Percentiles rank a stretch among this genome's conserved stretches.
Evolutionary conservation across 2,329 filamentous ascomycete species (phyloP).

Genomic region (Teratosphaeria gauchensis): DNA sequence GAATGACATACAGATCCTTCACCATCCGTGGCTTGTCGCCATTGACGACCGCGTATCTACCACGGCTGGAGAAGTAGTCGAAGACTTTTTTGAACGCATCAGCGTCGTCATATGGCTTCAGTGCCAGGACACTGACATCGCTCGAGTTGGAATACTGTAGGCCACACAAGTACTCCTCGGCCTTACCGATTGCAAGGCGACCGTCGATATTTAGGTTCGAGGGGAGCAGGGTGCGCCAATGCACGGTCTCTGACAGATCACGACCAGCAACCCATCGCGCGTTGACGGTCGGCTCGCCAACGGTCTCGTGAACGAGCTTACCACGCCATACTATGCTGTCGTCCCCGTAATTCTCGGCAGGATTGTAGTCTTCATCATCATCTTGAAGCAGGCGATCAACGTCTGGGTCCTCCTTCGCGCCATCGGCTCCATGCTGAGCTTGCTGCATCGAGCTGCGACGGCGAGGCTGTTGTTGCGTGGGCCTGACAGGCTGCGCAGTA

Average conservation of each 20-base stretch:
- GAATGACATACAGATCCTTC: conserved; percentile 84
- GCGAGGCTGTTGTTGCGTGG: conserved; percentile 38
- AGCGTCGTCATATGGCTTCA: conserved; percentile 53
- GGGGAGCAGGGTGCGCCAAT: conserved; percentile 71
- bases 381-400: conserved; percentile 82
- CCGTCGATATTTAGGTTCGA: conserved; percentile 61
- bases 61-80: conserved; percentile 73
- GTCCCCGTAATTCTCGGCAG: conserved; percentile 61
- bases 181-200: conserved; percentile 70
- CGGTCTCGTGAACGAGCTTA: conserved; percentile 39
- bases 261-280: conserved; percentile 79
- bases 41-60: conserved; percentile 78
- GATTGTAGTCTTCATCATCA: conserved; percentile 73
- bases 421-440: conserved; percentile 31
- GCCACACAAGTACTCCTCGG: conserved; percentile 83
- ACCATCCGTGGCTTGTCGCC: conserved; percentile 53
- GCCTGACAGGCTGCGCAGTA: conserved; percentile 15
- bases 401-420: conserved; percentile 69
- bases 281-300: conserved; percentile 46
- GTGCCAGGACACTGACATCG: conserved; percentile 71
- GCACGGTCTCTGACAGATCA: conserved; percentile 56
- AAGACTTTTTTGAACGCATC: conserved; percentile 67
- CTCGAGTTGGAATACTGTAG: conserved; percentile 72
- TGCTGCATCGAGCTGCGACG: conserved; percentile 25
- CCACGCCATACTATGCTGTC: conserved; percentile 72